Conservation (phyloP, 2,329 filamentous ascomycete species). For the Fusarium nygamai region DNA sequence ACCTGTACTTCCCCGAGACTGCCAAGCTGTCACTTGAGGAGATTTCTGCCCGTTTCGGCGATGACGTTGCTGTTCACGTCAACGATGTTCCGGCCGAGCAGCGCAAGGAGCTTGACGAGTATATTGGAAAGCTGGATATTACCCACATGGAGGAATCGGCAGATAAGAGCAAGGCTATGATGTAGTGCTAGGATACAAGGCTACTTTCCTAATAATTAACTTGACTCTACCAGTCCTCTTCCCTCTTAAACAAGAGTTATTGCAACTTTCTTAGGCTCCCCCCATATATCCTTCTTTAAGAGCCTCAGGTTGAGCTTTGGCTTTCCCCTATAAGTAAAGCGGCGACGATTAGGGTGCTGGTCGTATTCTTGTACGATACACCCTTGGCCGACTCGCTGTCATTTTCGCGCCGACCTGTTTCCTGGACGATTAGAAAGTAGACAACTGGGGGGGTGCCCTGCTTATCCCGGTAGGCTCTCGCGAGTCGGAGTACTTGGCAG, state of each 20-base stretch:
- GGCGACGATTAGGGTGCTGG: not conserved
- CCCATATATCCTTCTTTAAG: not conserved
- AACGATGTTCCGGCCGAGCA: conserved; percentile 52
- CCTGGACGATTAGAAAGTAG: not conserved
- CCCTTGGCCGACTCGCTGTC: not conserved
- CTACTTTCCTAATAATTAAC: fast-evolving
- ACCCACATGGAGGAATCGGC: not conserved
- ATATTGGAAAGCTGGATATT: not conserved
- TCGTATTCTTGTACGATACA: fast-evolving
- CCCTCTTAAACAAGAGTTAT: not conserved
- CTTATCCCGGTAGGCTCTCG: not conserved
- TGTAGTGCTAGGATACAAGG: not conserved
- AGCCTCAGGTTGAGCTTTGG: not conserved
- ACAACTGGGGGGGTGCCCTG: fast-evolving
- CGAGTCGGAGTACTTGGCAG: not conserved
- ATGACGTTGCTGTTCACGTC: conserved; percentile 59
- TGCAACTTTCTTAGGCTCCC: fast-evolving
- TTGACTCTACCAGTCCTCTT: not conserved
- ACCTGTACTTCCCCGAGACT: conserved; percentile 46
- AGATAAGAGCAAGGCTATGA: not conserved
- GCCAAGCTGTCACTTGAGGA: conserved; percentile 53
- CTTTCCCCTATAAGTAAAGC: not conserved
- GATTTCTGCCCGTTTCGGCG: conserved; percentile 52
- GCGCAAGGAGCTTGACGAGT: not conserved
- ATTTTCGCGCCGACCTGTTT: not conserved